Evolutionary conservation across 257 asterid genomes (phyloP).

Genomic region (Solanum infundibuliforme): DNA sequence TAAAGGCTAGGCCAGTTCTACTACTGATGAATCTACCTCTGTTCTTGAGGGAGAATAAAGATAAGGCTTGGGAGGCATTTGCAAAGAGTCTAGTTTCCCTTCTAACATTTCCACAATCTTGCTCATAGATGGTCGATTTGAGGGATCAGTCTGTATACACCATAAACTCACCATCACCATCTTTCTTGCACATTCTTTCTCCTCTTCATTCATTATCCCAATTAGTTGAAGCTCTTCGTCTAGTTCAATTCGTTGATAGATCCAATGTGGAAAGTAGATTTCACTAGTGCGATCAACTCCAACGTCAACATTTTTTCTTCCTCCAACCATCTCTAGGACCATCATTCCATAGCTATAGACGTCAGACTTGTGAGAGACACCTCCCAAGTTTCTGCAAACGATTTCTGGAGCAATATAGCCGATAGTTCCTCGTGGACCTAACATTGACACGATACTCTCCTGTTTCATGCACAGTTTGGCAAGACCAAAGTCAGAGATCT

Average conservation of each 20-base stretch:
- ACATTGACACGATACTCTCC: constrained; percentile 2
- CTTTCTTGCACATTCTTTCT: constrained; percentile 3
- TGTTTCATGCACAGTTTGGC: constrained; percentile 6
- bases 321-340: constrained; percentile 4
- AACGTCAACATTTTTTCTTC: not conserved
- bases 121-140: constrained; percentile 19
- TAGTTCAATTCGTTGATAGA: constrained; percentile 7
- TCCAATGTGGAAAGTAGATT: constrained; percentile 17
- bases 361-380: constrained; percentile 27
- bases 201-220: constrained; percentile 3
- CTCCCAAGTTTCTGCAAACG: constrained; percentile 13
- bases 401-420: constrained; percentile 21
- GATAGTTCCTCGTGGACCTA: constrained; percentile 14
- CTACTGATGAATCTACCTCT: not conserved
- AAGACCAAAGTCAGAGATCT: constrained; percentile 27
- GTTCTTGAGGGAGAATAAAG: constrained; percentile 9
- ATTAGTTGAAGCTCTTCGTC: not conserved
- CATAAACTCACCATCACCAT: constrained; percentile 32
- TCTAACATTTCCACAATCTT: constrained; percentile 33
- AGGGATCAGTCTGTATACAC: constrained; percentile 33
- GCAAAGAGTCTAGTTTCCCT: constrained; percentile 9
- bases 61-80: constrained; percentile 25
- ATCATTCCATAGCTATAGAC: constrained; percentile 35
- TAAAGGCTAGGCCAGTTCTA: not conserved
- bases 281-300: not conserved